A percentile compares a stretch with the other conserved stretches of the same genome.
phyloP scores from a whole-genome alignment of 495 filamentous ascomycete genomes.

The Zalerion maritima region DNA sequence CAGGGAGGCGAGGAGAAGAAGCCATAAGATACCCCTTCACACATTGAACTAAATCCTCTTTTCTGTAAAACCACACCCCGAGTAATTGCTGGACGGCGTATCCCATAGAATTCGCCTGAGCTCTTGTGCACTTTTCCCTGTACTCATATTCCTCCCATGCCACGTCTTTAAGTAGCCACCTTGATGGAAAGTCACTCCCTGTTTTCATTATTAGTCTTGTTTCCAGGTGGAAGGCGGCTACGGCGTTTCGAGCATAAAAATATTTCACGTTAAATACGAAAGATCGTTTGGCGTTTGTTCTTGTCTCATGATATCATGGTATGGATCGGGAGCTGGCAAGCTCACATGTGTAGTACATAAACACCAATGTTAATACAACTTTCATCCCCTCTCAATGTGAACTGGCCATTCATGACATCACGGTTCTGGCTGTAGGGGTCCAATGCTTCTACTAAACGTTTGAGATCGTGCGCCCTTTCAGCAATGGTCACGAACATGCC shows the following conservation, averaged over 20 bases:
- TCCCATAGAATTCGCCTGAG: conserved; percentile 18
- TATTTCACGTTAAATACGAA: conserved; percentile 15
- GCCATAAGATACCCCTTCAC: conserved; percentile 19
- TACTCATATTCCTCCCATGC: conserved; percentile 28
- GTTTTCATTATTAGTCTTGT: conserved; percentile 18
- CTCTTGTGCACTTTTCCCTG: conserved; percentile 22
- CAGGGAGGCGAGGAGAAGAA: conserved; percentile 41
- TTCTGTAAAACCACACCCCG: conserved; percentile 16
- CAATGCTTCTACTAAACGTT: conserved; percentile 9
- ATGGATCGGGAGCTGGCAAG: neutral
- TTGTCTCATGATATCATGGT: neutral
- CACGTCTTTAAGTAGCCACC: conserved; percentile 8
- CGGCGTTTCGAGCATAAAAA: conserved; percentile 36
- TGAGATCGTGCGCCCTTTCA: conserved; percentile 16
- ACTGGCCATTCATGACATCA: neutral
- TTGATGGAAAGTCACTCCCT: conserved; percentile 11
- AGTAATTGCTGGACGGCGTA: conserved; percentile 14
- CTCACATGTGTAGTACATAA: conserved; percentile 15
- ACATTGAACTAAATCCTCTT: conserved; percentile 13
- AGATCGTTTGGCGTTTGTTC: conserved; percentile 4
- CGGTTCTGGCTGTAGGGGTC: too few species aligned
- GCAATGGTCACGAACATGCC: conserved; percentile 19
- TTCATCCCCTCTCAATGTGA: conserved; percentile 18
- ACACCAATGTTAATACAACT: conserved; percentile 9
- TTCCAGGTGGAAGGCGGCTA: conserved; percentile 22